phyloP scores from a whole-genome alignment of 768 basidiomycete genomes.

The Fomitopsis serialis region DNA sequence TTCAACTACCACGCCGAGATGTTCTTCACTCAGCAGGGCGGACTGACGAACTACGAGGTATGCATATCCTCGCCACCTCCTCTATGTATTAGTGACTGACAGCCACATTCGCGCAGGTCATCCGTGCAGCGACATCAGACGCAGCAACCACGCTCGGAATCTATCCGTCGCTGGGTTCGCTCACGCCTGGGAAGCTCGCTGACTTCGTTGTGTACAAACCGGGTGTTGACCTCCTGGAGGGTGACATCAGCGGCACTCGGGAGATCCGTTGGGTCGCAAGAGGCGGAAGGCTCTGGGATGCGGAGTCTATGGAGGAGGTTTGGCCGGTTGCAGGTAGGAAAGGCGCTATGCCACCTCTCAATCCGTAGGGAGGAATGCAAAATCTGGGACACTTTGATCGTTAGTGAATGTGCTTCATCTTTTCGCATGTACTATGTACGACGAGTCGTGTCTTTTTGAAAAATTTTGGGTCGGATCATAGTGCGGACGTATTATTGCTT shows the following conservation, averaged over 20 bases:
- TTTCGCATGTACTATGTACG: too few species aligned
- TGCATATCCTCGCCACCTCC: not conserved
- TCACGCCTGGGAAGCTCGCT: slow-evolving; percentile 62
- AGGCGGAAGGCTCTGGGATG: slow-evolving; percentile 70
- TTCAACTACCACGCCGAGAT: slow-evolving; percentile 77
- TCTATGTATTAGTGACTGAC: not conserved
- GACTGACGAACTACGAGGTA: slow-evolving; percentile 68
- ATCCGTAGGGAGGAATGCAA: slow-evolving; percentile 31
- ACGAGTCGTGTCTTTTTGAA: too few species aligned
- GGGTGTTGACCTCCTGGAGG: slow-evolving; percentile 51
- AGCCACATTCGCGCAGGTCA: slow-evolving; percentile 34
- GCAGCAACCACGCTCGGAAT: slow-evolving; percentile 66
- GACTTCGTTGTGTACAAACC: slow-evolving; percentile 66
- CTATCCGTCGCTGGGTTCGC: slow-evolving; percentile 53
- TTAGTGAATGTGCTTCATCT: not conserved
- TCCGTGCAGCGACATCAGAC: slow-evolving; percentile 62
- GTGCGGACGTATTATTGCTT: too few species aligned
- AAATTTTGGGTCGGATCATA: too few species aligned
- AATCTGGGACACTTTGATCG: not conserved
- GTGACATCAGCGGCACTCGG: slow-evolving; percentile 42
- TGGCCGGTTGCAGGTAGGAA: slow-evolving; percentile 64
- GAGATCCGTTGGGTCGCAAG: slow-evolving; percentile 53
- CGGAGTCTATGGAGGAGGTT: slow-evolving; percentile 58
- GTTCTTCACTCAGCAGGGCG: slow-evolving; percentile 57
- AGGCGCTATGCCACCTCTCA: slow-evolving; percentile 53